Percentiles rank a stretch among this genome's conserved stretches.
Conservation (phyloP, 108 stramenopile species). For the Mayamaea pseudoterrestris region DNA sequence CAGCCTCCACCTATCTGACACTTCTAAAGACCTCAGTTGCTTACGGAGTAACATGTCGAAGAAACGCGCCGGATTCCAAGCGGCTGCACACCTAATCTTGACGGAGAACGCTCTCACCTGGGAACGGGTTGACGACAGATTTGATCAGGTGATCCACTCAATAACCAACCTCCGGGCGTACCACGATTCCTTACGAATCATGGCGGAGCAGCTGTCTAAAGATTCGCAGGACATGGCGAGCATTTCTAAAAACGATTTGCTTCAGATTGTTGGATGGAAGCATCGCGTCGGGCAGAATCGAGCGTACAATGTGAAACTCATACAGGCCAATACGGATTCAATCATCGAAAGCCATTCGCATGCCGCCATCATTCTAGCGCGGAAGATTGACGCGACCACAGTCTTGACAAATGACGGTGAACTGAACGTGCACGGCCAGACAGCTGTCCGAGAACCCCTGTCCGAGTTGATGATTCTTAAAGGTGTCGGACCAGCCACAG, state of each 20-base stretch:
- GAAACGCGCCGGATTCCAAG: too few species aligned
- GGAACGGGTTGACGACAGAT: too few species aligned
- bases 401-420: background rate
- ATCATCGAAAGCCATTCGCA: conserved; percentile 25
- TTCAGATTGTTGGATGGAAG: conserved; percentile 60
- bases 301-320: conserved; percentile 25
- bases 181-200: too few species aligned
- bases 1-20: too few species aligned
- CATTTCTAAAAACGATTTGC: conserved; percentile 36
- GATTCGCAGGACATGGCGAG: background rate
- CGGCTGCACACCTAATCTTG: too few species aligned
- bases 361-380: conserved; percentile 7
- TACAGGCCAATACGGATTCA: conserved; percentile 32
- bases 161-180: too few species aligned
- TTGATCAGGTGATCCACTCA: too few species aligned
- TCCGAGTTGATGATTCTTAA: conserved; percentile 29
- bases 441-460: conserved; percentile 15
- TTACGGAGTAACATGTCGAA: too few species aligned
- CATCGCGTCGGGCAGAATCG: conserved; percentile 68
- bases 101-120: too few species aligned
- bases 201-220: background rate
- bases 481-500: conserved; percentile 65
- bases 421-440: too few species aligned
- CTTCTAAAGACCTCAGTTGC: too few species aligned
- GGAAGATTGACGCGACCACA: background rate